Percentiles rank a stretch among this genome's conserved stretches.
Conservation (phyloP, 108 stramenopile genomes). For the Cyclostephanos invisitatus region DNA sequence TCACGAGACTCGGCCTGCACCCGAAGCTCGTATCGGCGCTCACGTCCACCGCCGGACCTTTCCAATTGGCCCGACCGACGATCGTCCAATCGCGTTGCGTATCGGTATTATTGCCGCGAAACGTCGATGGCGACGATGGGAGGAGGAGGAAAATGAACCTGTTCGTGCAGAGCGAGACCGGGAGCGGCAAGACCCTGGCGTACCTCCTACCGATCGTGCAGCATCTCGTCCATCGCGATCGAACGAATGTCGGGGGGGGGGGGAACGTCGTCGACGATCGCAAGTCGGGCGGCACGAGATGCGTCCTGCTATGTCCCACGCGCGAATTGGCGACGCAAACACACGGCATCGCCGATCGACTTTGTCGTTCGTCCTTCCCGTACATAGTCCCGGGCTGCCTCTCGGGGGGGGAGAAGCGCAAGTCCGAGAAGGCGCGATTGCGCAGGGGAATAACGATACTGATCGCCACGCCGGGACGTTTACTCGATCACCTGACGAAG, state of each 20-base stretch:
- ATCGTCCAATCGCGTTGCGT: constrained; percentile 63
- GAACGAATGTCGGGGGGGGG: constrained; percentile 59
- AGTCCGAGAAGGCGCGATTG: constrained; percentile 94
- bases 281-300: constrained; percentile 27
- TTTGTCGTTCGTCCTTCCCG: constrained; percentile 69
- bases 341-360: constrained; percentile 47
- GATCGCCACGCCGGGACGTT: constrained; percentile 96
- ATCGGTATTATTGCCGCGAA: constrained; percentile 38
- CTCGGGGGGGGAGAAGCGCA: constrained; percentile 92
- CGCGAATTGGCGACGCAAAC: constrained; percentile 90
- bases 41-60: constrained; percentile 38
- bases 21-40: constrained; percentile 51
- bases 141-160: constrained; percentile 53
- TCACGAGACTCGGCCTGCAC: constrained; percentile 52
- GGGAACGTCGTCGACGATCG: constrained; percentile 64
- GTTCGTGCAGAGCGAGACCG: constrained; percentile 91
- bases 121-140: constrained; percentile 5
- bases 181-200: constrained; percentile 68
- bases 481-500: constrained; percentile 92
- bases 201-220: constrained; percentile 40
- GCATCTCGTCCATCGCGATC: constrained; percentile 53
- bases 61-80: constrained; percentile 65
- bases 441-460: constrained; percentile 91
- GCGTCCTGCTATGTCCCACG: not conserved
- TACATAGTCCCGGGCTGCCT: constrained; percentile 90